Evolutionary conservation across 1,284 basidiomycete species (phyloP), one percentile per base, ranked within the genome.

Genomic region (Sphaerobolus stellatus): DNA sequence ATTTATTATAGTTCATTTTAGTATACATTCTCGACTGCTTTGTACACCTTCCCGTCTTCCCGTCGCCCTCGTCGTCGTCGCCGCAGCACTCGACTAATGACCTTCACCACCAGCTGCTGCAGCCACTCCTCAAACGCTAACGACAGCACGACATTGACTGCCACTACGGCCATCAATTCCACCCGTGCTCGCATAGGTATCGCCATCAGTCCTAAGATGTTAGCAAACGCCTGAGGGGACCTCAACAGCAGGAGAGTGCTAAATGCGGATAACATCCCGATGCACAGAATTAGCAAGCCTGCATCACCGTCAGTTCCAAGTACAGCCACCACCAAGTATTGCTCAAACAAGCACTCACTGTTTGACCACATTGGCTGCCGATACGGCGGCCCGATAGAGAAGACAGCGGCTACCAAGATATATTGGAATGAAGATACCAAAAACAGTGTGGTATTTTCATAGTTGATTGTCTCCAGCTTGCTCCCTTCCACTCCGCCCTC

Each of bases 371-470:
- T 92, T 14, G 94, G 83, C 70, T 91, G 89, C 51, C 97, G 84
- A 71, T 96, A 99, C 2, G 97, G 97, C 11, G 95, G 94, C 0
- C 97, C 97, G 61, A 98, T 98, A 68, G 91, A 95, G 75, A 99
- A 99, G 1, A 98, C 92, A 1, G 88, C 94, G 11, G 95, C 96
- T 7, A 98, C 92, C 38, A 98, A 78, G 62, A 99, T 92, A 71
- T 99, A 99, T 74, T 99, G 97, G 83, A 98, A 99, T 59, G 92
- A 96, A 3, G 95, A 98, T 48, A 98, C 80, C 62, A 98, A 74
- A 75, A 99, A 99, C 54, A 99, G 72, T 7, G 83, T 83, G 7
- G 96, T 89, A 71, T 99, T 99, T 70, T 99, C 97, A 62, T 83
- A 95, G 68, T 97, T 99, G 52, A 76, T 83, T n/a, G 92, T 88